Percentiles rank a stretch among this genome's conserved stretches.
phyloP scores from a whole-genome alignment of 495 filamentous ascomycete genomes.

The Annulohypoxylon maeteangense region DNA sequence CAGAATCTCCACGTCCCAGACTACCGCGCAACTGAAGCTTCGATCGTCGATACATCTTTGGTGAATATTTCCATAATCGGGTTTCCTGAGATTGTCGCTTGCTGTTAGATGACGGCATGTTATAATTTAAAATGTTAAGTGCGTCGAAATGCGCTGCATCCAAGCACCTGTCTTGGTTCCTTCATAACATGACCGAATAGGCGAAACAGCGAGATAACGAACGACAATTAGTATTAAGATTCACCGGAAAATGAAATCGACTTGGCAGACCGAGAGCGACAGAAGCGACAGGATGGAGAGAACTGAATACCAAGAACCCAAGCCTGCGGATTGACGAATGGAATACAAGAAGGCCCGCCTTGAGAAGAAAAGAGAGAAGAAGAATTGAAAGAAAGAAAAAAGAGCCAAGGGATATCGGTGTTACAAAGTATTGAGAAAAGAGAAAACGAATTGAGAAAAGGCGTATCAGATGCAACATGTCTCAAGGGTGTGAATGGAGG shows the following conservation, averaged over 20 bases:
- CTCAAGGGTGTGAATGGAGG: slow-evolving; percentile 52
- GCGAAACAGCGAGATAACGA: slow-evolving; percentile 22
- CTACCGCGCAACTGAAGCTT: slow-evolving; percentile 18
- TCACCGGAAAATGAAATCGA: slow-evolving; percentile 20
- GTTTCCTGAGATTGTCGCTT: slow-evolving; percentile 31
- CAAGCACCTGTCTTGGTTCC: slow-evolving; percentile 29
- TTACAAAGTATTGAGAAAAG: slow-evolving; percentile 44
- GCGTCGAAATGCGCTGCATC: slow-evolving; percentile 45
- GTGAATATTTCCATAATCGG: slow-evolving; percentile 24
- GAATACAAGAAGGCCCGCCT: slow-evolving; percentile 46
- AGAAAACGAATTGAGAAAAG: slow-evolving; percentile 43
- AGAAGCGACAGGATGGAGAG: slow-evolving; percentile 17
- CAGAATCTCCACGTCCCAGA: not conserved
- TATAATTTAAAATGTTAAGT: slow-evolving; percentile 20
- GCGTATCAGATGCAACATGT: slow-evolving; percentile 51
- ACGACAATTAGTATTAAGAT: slow-evolving; percentile 29
- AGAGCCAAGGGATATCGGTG: slow-evolving; percentile 35
- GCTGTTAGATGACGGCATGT: slow-evolving; percentile 42
- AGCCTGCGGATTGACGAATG: slow-evolving; percentile 32
- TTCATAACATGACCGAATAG: slow-evolving; percentile 41
- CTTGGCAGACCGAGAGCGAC: slow-evolving; percentile 30
- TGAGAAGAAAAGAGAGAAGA: slow-evolving; percentile 37
- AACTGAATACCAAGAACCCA: slow-evolving; percentile 39
- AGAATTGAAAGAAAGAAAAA: slow-evolving; percentile 45
- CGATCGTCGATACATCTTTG: slow-evolving; percentile 29